Evolutionary conservation across 805 yeast species (phyloP), one percentile per base, ranked within the genome.

Genomic region (Saccharomycopsis javanensis): DNA sequence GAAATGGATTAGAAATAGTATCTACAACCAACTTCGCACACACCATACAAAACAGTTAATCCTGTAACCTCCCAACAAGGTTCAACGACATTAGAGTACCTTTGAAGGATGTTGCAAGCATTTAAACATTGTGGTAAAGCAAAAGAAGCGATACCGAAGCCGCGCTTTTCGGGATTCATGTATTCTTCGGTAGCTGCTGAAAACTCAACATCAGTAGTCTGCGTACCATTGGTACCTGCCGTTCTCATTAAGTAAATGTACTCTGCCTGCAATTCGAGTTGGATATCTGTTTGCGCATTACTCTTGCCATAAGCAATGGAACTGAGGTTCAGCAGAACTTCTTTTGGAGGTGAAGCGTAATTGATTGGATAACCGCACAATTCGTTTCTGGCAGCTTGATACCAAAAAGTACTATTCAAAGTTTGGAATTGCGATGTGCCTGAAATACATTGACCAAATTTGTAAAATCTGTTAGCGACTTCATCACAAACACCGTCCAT

Each of bases 401-500:
- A 56, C 59, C 59, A 56, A 52, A 56, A 56, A n/a, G 55, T 52
- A 11, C 27, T 23, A 37, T 56, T 53, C 28, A 56, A 53, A 4
- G 16, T 11, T n/a, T 56, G 25, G 33, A 52, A 56, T 25, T 42
- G 45, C 2, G 42, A 15, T 25, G 59, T 56, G 8, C 48, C 15
- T 51, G 59, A 42, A 45, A 56, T 56, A 53, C 59, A 56, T 37
- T 56, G 51, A 25, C 59, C 59, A 30, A 56, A 48, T 20, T 56
- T 56, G 33, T 28, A 27, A 50, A 56, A 56, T 35, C 56, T 31
- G 30, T 53, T 16, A 25, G 48, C 37, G 52, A 48, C 55, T 15
- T 53, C 35, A 50, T 53, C 53, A 53, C 59, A 56, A 3, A 56
- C 16, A 5, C 35, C 33, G 13, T 42, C 51, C 33, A 55, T 51